Evolutionary conservation across 139 green algal genomes (phyloP), one percentile per base, ranked within the genome.

Genomic region (Spirogloea muscicola): DNA sequence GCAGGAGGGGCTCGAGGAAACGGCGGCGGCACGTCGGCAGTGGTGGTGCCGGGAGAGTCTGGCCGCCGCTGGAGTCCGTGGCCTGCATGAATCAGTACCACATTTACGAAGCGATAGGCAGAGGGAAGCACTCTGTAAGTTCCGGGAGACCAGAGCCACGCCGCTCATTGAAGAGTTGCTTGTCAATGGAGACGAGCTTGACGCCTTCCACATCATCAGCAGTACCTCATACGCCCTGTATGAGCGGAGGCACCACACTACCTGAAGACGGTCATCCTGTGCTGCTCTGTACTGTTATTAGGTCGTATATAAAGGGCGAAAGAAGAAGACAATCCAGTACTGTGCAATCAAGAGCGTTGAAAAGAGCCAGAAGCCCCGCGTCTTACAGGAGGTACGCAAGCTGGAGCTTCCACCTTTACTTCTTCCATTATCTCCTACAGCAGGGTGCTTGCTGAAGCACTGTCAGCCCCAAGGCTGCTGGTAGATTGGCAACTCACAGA

Each of bases 251-350:
- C 21, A 55, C 21, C 21, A 21, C 13, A 21, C 13, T 16, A 13
- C 16, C 27, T 41, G 18, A 13, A 65, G 13, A 65, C 18, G 29
- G 57, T 13, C 13, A 16, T 36, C 13, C 13, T 65, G 57, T 13
- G 73, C 7, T 69, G 10, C 65, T 74, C 13, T 7, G 7, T n/a
- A 18, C 33, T 74, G 13, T 46, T 62, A 57, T 7, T 64, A 81
- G 74, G 66, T 87, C 1, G 92, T 97, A 21, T 97, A 96, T 85
- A 98, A 98, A 70, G 92, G 87, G 1, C 75, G 92, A 34, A 89
- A 89, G 78, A 97, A 95, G 86, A 91, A 96, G 58, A 94, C 88
- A 9, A 94, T 98, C 13, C 77, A 91, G 31, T 97, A 97, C 80
- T 95, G 90, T 84, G 94, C 91, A 2, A 89, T 98, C 77, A 97